These are phyloP conservation scores for Yamadazyma membranifaciens DNA, from an alignment of 1,139 yeast species.

Conservation along the genomic window DNA sequence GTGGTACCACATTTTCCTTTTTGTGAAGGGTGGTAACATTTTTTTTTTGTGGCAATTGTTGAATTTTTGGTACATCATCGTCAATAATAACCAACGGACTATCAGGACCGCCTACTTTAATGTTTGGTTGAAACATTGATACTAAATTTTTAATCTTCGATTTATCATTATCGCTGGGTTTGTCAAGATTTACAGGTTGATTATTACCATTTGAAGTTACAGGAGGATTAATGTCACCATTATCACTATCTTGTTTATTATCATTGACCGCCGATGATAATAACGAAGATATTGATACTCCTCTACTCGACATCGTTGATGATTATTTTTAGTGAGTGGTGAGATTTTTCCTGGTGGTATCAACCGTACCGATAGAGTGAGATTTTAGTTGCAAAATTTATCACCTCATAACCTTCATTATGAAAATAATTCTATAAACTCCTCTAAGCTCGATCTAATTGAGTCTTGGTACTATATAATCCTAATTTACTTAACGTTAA, in stretches of 20 bases:
- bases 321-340: background rate
- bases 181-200: background rate
- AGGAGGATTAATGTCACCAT: too few species aligned
- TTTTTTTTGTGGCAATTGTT: background rate
- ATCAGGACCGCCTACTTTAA: constrained; percentile 16
- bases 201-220: background rate
- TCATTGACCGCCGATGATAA: constrained; percentile 10
- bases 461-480: constrained; percentile 58
- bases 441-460: constrained; percentile 67
- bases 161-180: background rate
- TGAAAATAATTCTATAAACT: background rate
- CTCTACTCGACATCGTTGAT: constrained; percentile 11
- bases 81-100: constrained; percentile 14
- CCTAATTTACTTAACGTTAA: constrained; percentile 78
- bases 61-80: constrained; percentile 12
- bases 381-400: background rate
- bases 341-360: background rate
- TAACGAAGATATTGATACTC: constrained; percentile 27
- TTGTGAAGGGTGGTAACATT: background rate
- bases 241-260: background rate
- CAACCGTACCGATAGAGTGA: background rate
- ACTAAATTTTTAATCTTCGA: constrained; percentile 16
- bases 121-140: constrained; percentile 24
- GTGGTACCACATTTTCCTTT: background rate
- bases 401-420: background rate